Evolutionary conservation across 306 rosid genomes (phyloP), one percentile per base, ranked within the genome.

Genomic region (Castanea mollissima): DNA sequence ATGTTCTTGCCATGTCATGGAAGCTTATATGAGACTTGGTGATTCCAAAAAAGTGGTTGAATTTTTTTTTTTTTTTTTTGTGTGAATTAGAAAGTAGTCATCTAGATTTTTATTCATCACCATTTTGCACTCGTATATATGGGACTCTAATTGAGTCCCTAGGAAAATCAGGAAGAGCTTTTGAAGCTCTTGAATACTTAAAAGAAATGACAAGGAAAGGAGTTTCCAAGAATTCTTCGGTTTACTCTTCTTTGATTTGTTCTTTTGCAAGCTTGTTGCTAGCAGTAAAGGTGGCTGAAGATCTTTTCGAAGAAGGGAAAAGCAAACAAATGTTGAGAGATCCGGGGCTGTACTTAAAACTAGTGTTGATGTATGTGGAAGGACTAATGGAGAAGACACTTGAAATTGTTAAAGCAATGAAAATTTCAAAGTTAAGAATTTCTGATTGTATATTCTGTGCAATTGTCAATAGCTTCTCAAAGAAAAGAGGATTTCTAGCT

Each of bases 31-130:
- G 55, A 92, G 55, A 69, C 59, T 82, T 16, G 86, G 88, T 44
- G 81, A 92, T 5, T 74, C 76, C 56, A 83, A 85, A 27, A 80
- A 69, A 74, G 93, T 81, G 34, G 82, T 85, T 71, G 84, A 76
- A 34, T 75, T 92, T 82, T 90, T 90, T 87, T 90, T 90, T 87
- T 75, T 92, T 82, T 90, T 90, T 87, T 90, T 90, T 87, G 73
- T 74, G 65, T 32, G 94, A 89, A 57, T 62, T 88, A 55, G 80
- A 82, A 76, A 74, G 79, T 68, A 67, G 54, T 74, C 60, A 80
- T 27, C 73, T 81, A 7, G 81, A 77, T 70, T 80, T 83, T 14
- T 67, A 69, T 27, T 83, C 86, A 6, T 41, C 76, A 6, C 73
- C 63, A 11, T 80, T 80, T 71, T 81, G 86, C 11, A 68, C 79